Percentiles rank a stretch among this genome's conserved stretches.
Conservation (phyloP, 441 rosid species). For the Manihot esculenta region DNA sequence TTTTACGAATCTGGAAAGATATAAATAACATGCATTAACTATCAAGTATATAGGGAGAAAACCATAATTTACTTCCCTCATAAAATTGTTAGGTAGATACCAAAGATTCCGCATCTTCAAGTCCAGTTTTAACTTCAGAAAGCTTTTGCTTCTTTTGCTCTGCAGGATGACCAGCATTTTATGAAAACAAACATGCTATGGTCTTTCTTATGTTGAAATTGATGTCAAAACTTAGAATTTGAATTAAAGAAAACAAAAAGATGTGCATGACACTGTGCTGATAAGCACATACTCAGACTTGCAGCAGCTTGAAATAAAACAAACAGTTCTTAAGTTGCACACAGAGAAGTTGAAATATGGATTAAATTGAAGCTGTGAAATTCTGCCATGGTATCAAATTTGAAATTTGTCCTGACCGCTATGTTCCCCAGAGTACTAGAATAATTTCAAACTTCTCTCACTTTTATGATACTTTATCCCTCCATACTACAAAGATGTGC, state of each 20-base stretch:
- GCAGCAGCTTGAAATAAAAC: not conserved
- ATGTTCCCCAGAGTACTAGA: not conserved
- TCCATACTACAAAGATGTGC: too few species aligned
- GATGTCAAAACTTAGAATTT: not conserved
- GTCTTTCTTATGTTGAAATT: not conserved
- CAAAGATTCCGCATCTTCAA: constrained; percentile 86
- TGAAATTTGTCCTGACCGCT: too few species aligned
- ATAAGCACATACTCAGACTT: not conserved
- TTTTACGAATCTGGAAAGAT: constrained; percentile 69
- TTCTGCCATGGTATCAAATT: not conserved
- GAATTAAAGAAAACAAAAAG: not conserved
- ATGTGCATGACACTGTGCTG: not conserved
- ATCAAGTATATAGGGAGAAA: not conserved
- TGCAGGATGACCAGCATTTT: constrained; percentile 30
- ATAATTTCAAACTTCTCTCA: not conserved
- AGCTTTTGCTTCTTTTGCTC: constrained; percentile 91
- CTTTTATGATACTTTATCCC: not conserved
- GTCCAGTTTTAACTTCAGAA: constrained; percentile 59
- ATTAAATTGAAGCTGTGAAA: not conserved
- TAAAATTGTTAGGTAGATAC: constrained; percentile 35
- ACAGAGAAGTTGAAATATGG: not conserved
- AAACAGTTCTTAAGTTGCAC: not conserved
- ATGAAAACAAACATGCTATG: not conserved
- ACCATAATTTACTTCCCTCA: not conserved
- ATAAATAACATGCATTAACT: not conserved